Evolutionary conservation across 306 rosid genomes (phyloP).

Genomic region (Gynostemma pentaphyllum): DNA sequence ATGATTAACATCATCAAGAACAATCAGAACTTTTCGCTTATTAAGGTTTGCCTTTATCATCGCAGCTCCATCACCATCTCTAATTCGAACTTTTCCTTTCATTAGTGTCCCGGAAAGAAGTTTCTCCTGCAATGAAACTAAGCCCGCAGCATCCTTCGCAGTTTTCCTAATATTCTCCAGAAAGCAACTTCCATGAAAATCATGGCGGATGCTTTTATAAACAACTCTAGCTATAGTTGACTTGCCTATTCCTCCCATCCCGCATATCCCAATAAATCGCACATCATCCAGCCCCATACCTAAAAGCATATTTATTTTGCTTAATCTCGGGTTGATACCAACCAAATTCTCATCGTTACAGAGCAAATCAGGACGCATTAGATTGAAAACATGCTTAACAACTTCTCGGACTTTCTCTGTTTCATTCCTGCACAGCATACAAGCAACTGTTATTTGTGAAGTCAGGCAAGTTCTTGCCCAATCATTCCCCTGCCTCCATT

Average conservation of each 20-base stretch:
- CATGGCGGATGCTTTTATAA: background rate
- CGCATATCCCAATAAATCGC: constrained; percentile 20
- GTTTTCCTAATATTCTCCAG: constrained; percentile 14
- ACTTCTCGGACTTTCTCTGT: background rate
- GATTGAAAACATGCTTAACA: constrained; percentile 1
- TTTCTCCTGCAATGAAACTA: constrained; percentile 6
- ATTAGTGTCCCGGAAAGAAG: constrained; percentile 2
- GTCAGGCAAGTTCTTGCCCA: background rate
- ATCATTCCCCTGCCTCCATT: background rate
- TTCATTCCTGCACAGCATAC: background rate
- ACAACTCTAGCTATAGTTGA: constrained; percentile 11
- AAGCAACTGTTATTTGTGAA: background rate
- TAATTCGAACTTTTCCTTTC: too few species aligned
- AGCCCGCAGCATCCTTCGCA: background rate
- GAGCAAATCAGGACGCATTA: background rate
- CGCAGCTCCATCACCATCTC: background rate
- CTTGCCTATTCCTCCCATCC: constrained; percentile 23
- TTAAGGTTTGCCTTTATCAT: background rate
- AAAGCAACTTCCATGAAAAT: constrained; percentile 8
- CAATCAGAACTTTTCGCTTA: background rate
- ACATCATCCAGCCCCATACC: background rate
- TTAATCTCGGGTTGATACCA: constrained; percentile 4
- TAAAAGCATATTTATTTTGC: background rate
- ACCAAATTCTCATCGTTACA: constrained; percentile 10
- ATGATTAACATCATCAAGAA: constrained; percentile 12